Evolutionary conservation across 208 protist species (phyloP).

Genomic region (Wallacemonas collosoma): DNA sequence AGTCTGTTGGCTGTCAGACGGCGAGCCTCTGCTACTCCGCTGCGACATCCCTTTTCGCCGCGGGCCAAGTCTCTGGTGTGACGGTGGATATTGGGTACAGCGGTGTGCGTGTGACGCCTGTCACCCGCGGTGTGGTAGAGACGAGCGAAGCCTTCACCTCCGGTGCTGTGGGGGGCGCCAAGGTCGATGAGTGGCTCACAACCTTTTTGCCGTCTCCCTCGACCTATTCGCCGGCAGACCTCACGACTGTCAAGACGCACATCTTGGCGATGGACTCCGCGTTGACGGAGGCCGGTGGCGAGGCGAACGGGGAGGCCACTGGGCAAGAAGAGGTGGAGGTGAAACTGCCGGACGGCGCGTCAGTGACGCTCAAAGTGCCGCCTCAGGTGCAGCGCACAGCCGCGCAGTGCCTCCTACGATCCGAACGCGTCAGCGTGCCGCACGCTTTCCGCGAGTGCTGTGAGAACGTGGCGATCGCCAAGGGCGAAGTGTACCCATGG

Average conservation of each 20-base stretch:
- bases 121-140: constrained; percentile 45
- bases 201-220: constrained; percentile 9
- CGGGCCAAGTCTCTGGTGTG: constrained; percentile 67
- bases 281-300: not conserved
- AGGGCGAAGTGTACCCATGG: constrained; percentile 37
- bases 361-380: not conserved
- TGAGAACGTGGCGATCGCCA: constrained; percentile 31
- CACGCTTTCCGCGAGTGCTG: constrained; percentile 28
- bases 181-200: constrained; percentile 9
- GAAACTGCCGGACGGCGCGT: constrained; percentile 54
- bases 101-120: constrained; percentile 58
- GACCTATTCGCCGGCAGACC: constrained; percentile 1
- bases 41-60: constrained; percentile 60
- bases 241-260: constrained; percentile 18
- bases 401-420: constrained; percentile 28
- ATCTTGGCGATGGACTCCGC: constrained; percentile 20
- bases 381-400: not conserved
- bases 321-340: constrained; percentile 22
- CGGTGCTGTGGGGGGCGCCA: constrained; percentile 3
- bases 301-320: not conserved
- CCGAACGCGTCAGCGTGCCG: constrained; percentile 28
- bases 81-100: constrained; percentile 72
- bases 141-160: constrained; percentile 26
- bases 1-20: constrained; percentile 53
- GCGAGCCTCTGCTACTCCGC: constrained; percentile 57